A percentile compares a stretch with the other conserved stretches of the same genome.
These are phyloP conservation scores for Penicillium taxi DNA, from an alignment of 495 filamentous ascomycete genomes.

Conservation along the genomic window DNA sequence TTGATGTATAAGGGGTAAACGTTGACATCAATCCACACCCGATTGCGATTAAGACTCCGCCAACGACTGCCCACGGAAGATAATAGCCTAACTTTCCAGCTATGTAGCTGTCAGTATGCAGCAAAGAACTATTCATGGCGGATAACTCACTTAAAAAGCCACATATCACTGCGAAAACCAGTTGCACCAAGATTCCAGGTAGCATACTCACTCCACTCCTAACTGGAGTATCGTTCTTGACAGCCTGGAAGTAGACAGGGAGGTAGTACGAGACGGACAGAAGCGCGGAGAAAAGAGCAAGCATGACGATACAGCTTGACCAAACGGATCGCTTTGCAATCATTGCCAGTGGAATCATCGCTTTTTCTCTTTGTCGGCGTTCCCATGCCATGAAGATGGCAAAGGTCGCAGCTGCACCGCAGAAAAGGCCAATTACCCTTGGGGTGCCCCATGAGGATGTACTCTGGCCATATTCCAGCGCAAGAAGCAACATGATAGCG, in stretches of 20 bases:
- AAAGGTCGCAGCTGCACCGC: conserved; percentile 37
- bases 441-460: conserved; percentile 39
- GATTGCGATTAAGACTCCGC: conserved; percentile 24
- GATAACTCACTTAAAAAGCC: conserved; percentile 31
- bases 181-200: conserved; percentile 43
- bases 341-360: conserved; percentile 43
- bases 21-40: conserved; percentile 45
- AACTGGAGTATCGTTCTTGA: conserved; percentile 20
- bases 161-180: conserved; percentile 37
- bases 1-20: conserved; percentile 31
- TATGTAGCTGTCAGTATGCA: conserved; percentile 4
- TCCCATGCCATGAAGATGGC: conserved; percentile 43
- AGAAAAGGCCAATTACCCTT: conserved; percentile 43
- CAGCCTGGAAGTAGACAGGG: conserved; percentile 37
- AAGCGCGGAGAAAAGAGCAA: conserved; percentile 13
- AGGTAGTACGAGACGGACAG: conserved; percentile 27
- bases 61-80: conserved; percentile 34
- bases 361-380: conserved; percentile 36
- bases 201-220: conserved; percentile 33
- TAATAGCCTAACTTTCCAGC: conserved; percentile 43
- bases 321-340: conserved; percentile 24
- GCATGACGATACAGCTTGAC: conserved; percentile 21
- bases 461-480: conserved; percentile 39
- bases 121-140: not conserved
- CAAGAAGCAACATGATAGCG: conserved; percentile 42